phyloP scores from a whole-genome alignment of 208 protist genomes.

The Leishmania gerbilli region DNA sequence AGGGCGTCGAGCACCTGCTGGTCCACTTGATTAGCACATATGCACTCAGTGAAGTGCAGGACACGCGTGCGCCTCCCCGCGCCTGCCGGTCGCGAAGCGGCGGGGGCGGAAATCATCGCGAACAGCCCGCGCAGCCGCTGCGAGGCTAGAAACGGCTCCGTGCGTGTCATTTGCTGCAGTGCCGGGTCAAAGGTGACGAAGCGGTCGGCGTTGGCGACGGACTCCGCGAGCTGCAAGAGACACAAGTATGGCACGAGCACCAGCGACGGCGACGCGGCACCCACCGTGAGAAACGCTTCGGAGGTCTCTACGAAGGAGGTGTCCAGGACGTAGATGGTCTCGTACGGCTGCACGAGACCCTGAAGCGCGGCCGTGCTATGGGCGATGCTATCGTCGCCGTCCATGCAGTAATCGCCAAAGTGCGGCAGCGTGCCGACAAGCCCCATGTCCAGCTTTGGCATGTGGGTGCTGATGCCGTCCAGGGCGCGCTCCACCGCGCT shows the following conservation, averaged over 20 bases:
- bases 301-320: conserved; percentile 85
- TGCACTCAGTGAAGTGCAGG: conserved; percentile 83
- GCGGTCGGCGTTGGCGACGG: conserved; percentile 31
- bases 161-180: conserved; percentile 47
- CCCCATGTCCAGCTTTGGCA: conserved; percentile 80
- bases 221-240: conserved; percentile 62
- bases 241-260: conserved; percentile 66
- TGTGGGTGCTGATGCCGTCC: conserved; percentile 61
- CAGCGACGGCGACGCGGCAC: conserved; percentile 31
- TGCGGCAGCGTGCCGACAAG: conserved; percentile 65
- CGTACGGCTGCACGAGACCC: conserved; percentile 34
- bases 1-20: conserved; percentile 7
- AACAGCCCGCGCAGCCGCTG: conserved; percentile 69
- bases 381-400: conserved; percentile 49
- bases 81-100: background rate
- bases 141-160: conserved; percentile 66
- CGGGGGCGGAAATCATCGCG: conserved; percentile 31
- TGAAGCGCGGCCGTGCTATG: conserved; percentile 48
- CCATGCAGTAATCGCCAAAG: conserved; percentile 71
- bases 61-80: conserved; percentile 31
- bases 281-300: conserved; percentile 66
- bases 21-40: conserved; percentile 50
- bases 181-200: conserved; percentile 67
- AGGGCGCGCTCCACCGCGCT: conserved; percentile 51
- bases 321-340: conserved; percentile 74